Percentiles rank a stretch among this genome's conserved stretches.
These are phyloP conservation scores for Cyclaneusma minus DNA, from an alignment of 2,329 filamentous ascomycete genomes.

Conservation along the genomic window DNA sequence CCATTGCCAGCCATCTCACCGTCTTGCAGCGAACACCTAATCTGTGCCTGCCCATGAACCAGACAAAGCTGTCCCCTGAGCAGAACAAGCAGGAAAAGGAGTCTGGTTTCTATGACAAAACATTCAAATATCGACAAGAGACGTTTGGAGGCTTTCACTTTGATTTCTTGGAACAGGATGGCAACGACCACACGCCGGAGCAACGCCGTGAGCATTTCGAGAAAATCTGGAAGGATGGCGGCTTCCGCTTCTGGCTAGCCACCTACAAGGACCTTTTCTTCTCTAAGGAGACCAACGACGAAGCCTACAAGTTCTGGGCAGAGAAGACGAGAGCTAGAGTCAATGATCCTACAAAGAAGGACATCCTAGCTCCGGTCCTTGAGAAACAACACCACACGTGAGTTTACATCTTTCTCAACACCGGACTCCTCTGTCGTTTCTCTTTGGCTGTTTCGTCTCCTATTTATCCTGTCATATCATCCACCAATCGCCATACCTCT, in stretches of 20 bases:
- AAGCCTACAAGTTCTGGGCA: constrained; percentile 32
- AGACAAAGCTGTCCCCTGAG: constrained; percentile 22
- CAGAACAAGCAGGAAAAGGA: constrained; percentile 27
- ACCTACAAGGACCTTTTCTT: constrained; percentile 30
- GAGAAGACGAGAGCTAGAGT: constrained; percentile 27
- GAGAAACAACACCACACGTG: too few relatives aligned
- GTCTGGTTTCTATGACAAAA: constrained; percentile 20
- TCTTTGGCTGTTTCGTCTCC: too few relatives aligned
- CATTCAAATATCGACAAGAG: constrained; percentile 27
- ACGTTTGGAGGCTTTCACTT: constrained; percentile 36
- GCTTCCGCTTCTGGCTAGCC: constrained; percentile 28
- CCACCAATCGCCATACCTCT: too few relatives aligned
- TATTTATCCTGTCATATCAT: too few relatives aligned
- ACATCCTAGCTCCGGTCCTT: constrained; percentile 27
- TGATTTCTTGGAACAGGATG: constrained; percentile 28
- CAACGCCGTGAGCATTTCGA: constrained; percentile 28
- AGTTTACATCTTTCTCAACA: too few relatives aligned
- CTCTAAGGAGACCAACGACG: constrained; percentile 25
- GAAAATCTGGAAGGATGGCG: constrained; percentile 27
- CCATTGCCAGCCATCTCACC: constrained; percentile 22
- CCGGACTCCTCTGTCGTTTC: too few relatives aligned
- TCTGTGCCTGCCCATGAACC: constrained; percentile 40
- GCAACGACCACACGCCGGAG: constrained; percentile 24
- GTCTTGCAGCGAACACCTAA: constrained; percentile 45
- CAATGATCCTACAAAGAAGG: constrained; percentile 25